phyloP scores from a whole-genome alignment of 176 grass and related monocot species.

The Olyra latifolia region DNA sequence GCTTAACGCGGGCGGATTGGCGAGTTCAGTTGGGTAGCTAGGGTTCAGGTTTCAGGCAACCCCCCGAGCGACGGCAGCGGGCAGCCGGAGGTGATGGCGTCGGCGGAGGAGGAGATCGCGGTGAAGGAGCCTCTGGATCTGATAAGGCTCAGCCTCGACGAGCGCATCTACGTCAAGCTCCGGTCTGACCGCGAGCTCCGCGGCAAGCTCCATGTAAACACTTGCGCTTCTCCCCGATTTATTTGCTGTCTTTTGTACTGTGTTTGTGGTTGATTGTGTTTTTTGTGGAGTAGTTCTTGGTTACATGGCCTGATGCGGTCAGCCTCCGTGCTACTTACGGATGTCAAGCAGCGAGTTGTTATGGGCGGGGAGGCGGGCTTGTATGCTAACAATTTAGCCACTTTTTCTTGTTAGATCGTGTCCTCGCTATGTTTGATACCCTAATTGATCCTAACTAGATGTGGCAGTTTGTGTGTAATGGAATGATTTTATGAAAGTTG shows the following conservation, averaged over 20 bases:
- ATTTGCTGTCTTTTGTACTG: not conserved
- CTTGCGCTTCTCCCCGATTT: not conserved
- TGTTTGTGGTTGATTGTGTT: not conserved
- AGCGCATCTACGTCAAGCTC: constrained; percentile 99
- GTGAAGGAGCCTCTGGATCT: constrained; percentile 99
- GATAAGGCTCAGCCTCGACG: constrained; percentile 95
- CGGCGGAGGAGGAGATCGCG: constrained; percentile 84
- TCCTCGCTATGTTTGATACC: not conserved
- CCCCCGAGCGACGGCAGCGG: not conserved
- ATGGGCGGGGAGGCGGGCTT: not conserved
- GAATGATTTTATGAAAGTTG: constrained; percentile 1
- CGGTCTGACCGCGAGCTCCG: constrained; percentile 94
- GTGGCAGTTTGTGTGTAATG: not conserved
- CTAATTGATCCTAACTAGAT: not conserved
- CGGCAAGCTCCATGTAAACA: constrained; percentile 90
- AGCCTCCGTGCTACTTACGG: not conserved
- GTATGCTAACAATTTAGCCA: not conserved
- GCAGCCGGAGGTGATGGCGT: constrained; percentile 28
- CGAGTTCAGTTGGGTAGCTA: constrained; percentile 29
- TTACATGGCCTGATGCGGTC: not conserved
- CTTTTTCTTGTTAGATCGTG: not conserved
- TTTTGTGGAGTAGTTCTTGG: not conserved
- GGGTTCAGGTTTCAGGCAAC: constrained; percentile 33
- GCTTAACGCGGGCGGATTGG: constrained; percentile 10
- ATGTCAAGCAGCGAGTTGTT: not conserved